Conservation (phyloP, 257 asterid species). For the Salvia miltiorrhiza region DNA sequence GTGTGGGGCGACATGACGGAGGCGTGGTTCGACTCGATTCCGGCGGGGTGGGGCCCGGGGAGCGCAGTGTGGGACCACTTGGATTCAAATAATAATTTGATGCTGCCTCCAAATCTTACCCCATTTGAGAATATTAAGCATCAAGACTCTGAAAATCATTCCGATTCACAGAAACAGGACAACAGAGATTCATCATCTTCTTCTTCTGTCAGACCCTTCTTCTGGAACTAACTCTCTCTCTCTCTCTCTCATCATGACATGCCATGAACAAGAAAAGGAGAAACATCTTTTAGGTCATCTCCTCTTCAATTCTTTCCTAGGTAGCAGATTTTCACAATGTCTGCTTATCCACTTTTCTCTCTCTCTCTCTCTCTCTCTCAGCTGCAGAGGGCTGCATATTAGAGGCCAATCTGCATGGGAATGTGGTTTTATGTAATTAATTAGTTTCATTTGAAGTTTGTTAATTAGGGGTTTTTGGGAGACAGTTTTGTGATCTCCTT, state of each 20-base stretch:
- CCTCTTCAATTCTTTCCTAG: constrained; percentile 11
- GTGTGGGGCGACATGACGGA: constrained; percentile 78
- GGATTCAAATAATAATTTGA: constrained; percentile 50
- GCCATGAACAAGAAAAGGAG: constrained; percentile 5
- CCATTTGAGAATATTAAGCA: constrained; percentile 49
- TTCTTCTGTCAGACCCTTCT: constrained; percentile 39
- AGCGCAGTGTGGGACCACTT: constrained; percentile 90
- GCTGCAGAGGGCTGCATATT: constrained; percentile 50
- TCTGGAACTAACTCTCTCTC: constrained; percentile 22
- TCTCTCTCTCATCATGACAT: not conserved
- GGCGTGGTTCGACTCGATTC: constrained; percentile 63
- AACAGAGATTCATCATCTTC: constrained; percentile 32
- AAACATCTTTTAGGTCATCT: constrained; percentile 12
- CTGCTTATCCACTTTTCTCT: no score
- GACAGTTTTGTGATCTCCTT: constrained; percentile 65
- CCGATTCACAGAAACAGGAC: constrained; percentile 38
- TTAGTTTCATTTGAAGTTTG: constrained; percentile 4
- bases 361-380: not conserved
- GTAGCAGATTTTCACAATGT: no score
- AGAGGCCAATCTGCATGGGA: constrained; percentile 35
- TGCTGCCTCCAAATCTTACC: constrained; percentile 64
- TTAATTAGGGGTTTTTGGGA: constrained; percentile 22
- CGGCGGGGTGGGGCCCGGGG: constrained; percentile 86
- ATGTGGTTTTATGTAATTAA: constrained; percentile 17
- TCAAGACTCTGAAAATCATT: constrained; percentile 23